These are phyloP conservation scores for Rhodotorula diobovata DNA, from an alignment of 768 basidiomycete species.

Conservation along the genomic window DNA sequence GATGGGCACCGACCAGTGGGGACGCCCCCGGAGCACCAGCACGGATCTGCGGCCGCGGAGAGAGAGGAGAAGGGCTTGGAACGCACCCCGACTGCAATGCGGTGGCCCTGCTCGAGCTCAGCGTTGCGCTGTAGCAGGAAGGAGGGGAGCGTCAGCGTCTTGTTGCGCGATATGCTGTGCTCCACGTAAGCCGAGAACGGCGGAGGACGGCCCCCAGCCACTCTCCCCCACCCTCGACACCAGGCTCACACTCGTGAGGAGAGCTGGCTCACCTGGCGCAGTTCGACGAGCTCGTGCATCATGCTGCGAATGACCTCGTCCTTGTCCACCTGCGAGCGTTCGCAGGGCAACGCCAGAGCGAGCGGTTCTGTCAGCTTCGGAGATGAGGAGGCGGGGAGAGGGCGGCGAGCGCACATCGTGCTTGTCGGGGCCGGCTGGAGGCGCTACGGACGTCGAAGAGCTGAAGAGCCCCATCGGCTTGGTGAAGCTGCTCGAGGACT, in stretches of 20 bases:
- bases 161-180: background rate
- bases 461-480: background rate
- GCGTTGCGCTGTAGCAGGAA: background rate
- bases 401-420: background rate
- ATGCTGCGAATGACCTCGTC: conserved; percentile 15
- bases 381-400: background rate
- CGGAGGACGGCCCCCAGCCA: too few relatives aligned
- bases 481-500: too few relatives aligned
- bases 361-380: background rate
- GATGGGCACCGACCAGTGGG: too few relatives aligned
- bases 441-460: background rate
- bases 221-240: background rate
- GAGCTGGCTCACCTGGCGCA: conserved; percentile 5
- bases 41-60: too few relatives aligned
- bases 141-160: background rate
- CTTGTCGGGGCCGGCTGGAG: background rate
- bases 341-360: background rate
- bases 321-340: background rate
- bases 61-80: too few relatives aligned
- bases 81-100: conserved; percentile 5
- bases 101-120: background rate
- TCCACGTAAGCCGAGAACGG: too few relatives aligned
- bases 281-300: conserved; percentile 8
- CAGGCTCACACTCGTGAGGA: background rate
- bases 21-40: too few relatives aligned